These are phyloP conservation scores for Polyporus tsugae DNA, from an alignment of 1,284 basidiomycete species.

Conservation along the genomic window DNA sequence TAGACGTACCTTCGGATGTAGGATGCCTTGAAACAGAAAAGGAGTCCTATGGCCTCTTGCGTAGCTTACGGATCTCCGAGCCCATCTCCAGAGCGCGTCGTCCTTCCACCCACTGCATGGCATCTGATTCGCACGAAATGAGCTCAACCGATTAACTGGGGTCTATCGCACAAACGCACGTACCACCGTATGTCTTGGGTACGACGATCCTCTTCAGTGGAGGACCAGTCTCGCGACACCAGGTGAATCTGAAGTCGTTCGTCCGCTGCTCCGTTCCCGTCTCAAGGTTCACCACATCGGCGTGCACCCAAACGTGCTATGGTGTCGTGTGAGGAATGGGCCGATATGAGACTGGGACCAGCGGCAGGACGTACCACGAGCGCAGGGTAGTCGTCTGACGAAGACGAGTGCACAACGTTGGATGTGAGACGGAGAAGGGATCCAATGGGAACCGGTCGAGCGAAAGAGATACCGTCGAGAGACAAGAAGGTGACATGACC, in stretches of 20 bases:
- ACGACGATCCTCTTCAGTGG: constrained; percentile 64
- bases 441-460: constrained; percentile 83
- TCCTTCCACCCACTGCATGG: constrained; percentile 86
- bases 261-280: constrained; percentile 74
- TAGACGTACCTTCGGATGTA: background rate
- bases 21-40: background rate
- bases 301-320: constrained; percentile 77
- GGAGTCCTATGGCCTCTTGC: constrained; percentile 27
- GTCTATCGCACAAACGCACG: constrained; percentile 24
- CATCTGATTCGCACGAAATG: constrained; percentile 53
- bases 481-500: constrained; percentile 77
- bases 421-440: constrained; percentile 80
- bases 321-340: constrained; percentile 34
- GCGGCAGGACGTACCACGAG: constrained; percentile 52
- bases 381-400: constrained; percentile 52
- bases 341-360: background rate
- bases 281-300: constrained; percentile 78
- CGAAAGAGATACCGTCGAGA: constrained; percentile 82
- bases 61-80: constrained; percentile 57
- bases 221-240: constrained; percentile 54
- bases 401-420: constrained; percentile 65
- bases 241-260: constrained; percentile 79
- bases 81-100: constrained; percentile 72
- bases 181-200: constrained; percentile 76
- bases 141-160: background rate